Evolutionary conservation across 129 eudicot genomes (phyloP).

Genomic region (Flaveria sonorensis): DNA sequence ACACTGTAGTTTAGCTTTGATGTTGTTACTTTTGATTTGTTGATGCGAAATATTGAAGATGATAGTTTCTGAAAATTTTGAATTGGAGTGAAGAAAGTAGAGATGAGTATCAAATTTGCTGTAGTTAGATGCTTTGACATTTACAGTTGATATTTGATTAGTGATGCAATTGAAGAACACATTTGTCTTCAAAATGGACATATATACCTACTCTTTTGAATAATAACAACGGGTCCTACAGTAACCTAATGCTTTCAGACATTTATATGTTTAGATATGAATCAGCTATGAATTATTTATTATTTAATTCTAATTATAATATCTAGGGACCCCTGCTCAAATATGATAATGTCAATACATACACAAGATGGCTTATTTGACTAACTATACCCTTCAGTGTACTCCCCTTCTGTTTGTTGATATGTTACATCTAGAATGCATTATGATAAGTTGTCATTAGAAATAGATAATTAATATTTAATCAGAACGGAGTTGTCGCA

Average conservation of each 20-base stretch:
- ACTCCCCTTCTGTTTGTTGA: constrained; percentile 15
- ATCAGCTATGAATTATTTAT: constrained; percentile 22
- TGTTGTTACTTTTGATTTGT: not conserved
- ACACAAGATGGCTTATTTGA: constrained; percentile 33
- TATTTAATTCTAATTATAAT: constrained; percentile 28
- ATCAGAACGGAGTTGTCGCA: constrained; percentile 18
- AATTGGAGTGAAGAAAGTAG: not conserved
- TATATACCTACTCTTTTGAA: constrained; percentile 22
- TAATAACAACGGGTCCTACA: constrained; percentile 23
- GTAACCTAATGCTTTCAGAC: constrained; percentile 29
- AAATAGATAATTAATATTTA: constrained; percentile 15
- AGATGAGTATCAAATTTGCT: constrained; percentile 1
- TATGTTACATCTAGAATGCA: constrained; percentile 29
- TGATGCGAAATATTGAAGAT: not conserved
- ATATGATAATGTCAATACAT: constrained; percentile 28
- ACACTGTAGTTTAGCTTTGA: not conserved
- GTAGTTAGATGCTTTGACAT: constrained; percentile 19
- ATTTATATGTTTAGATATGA: constrained; percentile 29
- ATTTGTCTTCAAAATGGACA: constrained; percentile 9
- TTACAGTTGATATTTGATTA: constrained; percentile 24
- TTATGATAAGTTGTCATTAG: constrained; percentile 7
- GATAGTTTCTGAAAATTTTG: not conserved
- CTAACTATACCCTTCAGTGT: constrained; percentile 12
- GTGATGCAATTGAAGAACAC: constrained; percentile 23
- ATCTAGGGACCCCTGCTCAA: constrained; percentile 36